Percentiles rank a stretch among this genome's conserved stretches.
phyloP scores from a whole-genome alignment of 208 protist genomes.

The Angomonas ambiguus region DNA sequence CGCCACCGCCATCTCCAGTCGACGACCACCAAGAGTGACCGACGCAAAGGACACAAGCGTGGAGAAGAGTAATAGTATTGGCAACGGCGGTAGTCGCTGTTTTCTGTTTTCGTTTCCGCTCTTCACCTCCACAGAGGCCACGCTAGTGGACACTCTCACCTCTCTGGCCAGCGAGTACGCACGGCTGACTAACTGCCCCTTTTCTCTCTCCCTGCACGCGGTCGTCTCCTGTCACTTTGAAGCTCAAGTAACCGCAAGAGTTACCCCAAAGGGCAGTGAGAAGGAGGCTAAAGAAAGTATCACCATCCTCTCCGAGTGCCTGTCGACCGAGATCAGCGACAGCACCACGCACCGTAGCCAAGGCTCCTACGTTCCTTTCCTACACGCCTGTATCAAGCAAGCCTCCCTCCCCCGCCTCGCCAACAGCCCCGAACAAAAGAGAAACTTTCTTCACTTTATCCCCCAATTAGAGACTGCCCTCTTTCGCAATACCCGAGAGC shows the following conservation, averaged over 20 bases:
- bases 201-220: background rate
- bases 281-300: background rate
- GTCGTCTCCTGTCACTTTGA: background rate
- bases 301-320: background rate
- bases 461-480: conserved; percentile 33
- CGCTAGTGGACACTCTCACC: background rate
- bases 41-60: background rate
- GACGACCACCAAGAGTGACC: background rate
- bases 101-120: background rate
- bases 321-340: conserved; percentile 1
- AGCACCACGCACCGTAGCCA: background rate
- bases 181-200: background rate
- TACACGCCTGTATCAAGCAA: conserved; percentile 34
- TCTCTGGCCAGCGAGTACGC: background rate
- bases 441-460: conserved; percentile 32
- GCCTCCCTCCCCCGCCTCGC: conserved; percentile 21
- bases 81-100: background rate
- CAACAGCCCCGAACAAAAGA: conserved; percentile 11
- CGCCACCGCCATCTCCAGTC: too few relatives aligned
- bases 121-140: background rate
- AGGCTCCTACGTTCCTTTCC: conserved; percentile 14
- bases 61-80: background rate
- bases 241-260: too few relatives aligned
- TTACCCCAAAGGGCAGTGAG: background rate
- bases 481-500: conserved; percentile 25